These are phyloP conservation scores for Cercospora brassicicola DNA, from an alignment of 2,329 filamentous ascomycete species.

Conservation along the genomic window DNA sequence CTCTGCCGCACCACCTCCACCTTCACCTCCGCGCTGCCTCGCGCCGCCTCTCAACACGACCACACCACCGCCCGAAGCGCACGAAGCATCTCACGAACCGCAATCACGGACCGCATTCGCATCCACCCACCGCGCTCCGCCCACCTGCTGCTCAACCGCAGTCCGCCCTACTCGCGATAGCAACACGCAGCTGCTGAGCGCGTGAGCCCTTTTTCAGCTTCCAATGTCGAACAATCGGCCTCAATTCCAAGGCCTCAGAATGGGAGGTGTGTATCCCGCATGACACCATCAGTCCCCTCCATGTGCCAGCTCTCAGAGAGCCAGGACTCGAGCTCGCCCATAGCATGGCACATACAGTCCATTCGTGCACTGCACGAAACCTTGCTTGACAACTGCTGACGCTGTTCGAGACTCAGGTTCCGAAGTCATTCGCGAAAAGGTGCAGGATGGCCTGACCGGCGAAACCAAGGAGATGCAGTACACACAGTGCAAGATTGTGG, in stretches of 20 bases:
- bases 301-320: background rate
- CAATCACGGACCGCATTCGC: slow-evolving; percentile 58
- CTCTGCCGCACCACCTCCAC: background rate
- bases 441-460: slow-evolving; percentile 95
- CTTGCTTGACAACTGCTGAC: background rate
- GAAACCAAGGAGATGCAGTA: slow-evolving; percentile 97
- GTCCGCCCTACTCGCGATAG: slow-evolving; percentile 46
- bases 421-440: slow-evolving; percentile 99
- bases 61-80: background rate
- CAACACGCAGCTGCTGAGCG: slow-evolving; percentile 30
- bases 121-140: slow-evolving; percentile 38
- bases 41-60: background rate
- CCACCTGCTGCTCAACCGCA: slow-evolving; percentile 50
- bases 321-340: background rate
- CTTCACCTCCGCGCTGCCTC: background rate
- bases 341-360: background rate
- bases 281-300: background rate
- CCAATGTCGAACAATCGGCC: slow-evolving; percentile 89
- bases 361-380: background rate
- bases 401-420: slow-evolving; percentile 19
- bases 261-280: slow-evolving; percentile 76
- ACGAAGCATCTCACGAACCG: slow-evolving; percentile 32
- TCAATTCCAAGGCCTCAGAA: slow-evolving; percentile 84
- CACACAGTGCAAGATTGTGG: slow-evolving; percentile 98
- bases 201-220: slow-evolving; percentile 25